Conservation (phyloP, 2,329 filamentous ascomycete genomes). For the Fusarium sp. region DNA sequence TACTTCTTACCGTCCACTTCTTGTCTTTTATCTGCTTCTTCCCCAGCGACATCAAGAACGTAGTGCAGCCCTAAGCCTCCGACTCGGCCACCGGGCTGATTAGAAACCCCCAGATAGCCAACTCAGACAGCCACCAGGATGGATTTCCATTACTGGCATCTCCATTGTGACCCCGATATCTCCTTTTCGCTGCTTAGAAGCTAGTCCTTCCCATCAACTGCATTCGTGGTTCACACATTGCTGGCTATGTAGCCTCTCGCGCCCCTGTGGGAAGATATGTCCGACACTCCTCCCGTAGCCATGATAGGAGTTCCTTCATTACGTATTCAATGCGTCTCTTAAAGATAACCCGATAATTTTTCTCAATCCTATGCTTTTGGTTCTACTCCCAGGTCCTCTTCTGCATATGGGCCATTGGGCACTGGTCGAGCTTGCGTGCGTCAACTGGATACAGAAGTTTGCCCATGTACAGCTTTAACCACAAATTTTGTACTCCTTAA, state of each 20-base stretch:
- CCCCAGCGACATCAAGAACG: background rate
- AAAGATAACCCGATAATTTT: accelerated
- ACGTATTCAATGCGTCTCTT: background rate
- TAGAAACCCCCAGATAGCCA: no score
- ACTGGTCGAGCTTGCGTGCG: background rate
- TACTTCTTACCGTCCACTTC: background rate
- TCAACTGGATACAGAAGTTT: background rate
- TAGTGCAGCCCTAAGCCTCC: background rate
- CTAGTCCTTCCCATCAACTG: no score
- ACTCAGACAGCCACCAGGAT: background rate
- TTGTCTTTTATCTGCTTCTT: background rate
- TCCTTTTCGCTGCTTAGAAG: no score
- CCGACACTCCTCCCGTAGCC: background rate
- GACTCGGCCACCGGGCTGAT: background rate
- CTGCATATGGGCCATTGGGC: background rate
- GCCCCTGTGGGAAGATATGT: no score
- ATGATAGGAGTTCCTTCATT: background rate
- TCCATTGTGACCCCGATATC: no score
- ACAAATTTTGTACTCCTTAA: background rate
- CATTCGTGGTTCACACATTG: no score
- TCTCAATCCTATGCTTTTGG: background rate
- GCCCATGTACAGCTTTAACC: background rate
- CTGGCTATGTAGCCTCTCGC: no score
- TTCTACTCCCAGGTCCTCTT: background rate
- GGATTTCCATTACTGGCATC: background rate